These are phyloP conservation scores for Cryomyces minteri DNA, from an alignment of 495 filamentous ascomycete genomes.

Conservation along the genomic window DNA sequence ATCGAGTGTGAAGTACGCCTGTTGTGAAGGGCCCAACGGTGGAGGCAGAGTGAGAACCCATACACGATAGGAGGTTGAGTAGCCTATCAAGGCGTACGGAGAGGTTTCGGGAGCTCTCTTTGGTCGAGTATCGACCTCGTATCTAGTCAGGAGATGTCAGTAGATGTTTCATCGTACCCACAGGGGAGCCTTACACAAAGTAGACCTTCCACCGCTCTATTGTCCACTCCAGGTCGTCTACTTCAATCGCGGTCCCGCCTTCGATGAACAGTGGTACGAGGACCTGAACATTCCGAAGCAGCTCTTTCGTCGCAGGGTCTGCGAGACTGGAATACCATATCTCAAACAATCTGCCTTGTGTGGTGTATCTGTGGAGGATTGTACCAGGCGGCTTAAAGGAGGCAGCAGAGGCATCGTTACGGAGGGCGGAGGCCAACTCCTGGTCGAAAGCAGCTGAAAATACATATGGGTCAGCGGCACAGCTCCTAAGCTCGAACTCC, in stretches of 20 bases:
- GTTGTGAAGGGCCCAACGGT: constrained; percentile 24
- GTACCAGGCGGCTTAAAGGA: constrained; percentile 39
- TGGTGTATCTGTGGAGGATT: constrained; percentile 31
- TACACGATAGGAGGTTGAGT: constrained; percentile 79
- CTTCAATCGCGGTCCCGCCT: constrained; percentile 52
- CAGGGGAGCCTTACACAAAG: constrained; percentile 34
- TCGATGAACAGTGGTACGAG: constrained; percentile 82
- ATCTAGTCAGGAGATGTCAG: too few species aligned
- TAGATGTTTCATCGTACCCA: too few species aligned
- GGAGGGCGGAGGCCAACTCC: not conserved
- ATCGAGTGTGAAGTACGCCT: constrained; percentile 22
- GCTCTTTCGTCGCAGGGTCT: constrained; percentile 36
- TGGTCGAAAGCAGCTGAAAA: not conserved
- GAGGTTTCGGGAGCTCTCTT: constrained; percentile 21
- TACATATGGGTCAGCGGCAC: too few species aligned
- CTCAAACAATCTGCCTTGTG: constrained; percentile 33
- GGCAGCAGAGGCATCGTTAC: not conserved
- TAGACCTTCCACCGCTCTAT: constrained; percentile 75
- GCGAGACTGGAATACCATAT: constrained; percentile 40
- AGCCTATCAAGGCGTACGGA: constrained; percentile 62
- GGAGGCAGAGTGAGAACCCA: constrained; percentile 31
- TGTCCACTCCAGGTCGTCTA: constrained; percentile 56
- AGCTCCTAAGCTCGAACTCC: too few species aligned
- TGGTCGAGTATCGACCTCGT: too few species aligned
- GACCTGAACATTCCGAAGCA: constrained; percentile 65